phyloP scores from a whole-genome alignment of 345 rosid genomes.

The Hibiscus mutabilis region DNA sequence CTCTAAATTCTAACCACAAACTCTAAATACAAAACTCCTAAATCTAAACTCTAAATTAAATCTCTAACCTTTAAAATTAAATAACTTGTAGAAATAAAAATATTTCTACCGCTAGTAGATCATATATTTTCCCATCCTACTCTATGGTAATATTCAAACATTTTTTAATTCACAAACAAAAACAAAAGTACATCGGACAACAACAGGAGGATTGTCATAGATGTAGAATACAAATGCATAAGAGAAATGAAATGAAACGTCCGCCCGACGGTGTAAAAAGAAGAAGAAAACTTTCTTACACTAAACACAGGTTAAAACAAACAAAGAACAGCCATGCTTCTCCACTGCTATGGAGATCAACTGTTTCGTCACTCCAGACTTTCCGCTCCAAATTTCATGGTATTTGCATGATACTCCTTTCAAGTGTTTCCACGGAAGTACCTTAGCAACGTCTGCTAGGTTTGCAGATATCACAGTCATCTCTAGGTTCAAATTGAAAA shows the following conservation, averaged over 20 bases:
- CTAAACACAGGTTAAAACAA: constrained; percentile 45
- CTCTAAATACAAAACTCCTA: too few relatives aligned
- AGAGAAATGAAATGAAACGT: not conserved
- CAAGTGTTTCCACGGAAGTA: constrained; percentile 30
- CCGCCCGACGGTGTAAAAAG: not conserved
- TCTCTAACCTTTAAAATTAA: too few relatives aligned
- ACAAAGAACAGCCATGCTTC: constrained; percentile 52
- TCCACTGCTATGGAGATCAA: constrained; percentile 36
- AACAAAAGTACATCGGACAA: not conserved
- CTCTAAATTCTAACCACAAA: too few relatives aligned
- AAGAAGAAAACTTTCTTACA: not conserved
- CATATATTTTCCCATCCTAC: too few relatives aligned
- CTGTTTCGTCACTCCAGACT: constrained; percentile 21
- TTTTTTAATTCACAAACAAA: too few relatives aligned
- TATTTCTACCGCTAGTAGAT: too few relatives aligned
- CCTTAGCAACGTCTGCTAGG: constrained; percentile 50
- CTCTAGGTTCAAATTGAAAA: constrained; percentile 49
- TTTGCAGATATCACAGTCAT: constrained; percentile 47
- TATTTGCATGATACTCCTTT: constrained; percentile 33
- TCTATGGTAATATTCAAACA: too few relatives aligned
- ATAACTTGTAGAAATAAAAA: too few relatives aligned
- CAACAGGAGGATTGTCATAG: not conserved
- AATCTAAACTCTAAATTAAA: too few relatives aligned
- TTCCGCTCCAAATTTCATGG: constrained; percentile 65
- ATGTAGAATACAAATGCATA: not conserved